Percentiles rank a stretch among this genome's conserved stretches.
phyloP scores from a whole-genome alignment of 1,139 yeast genomes.

The Arxiozyma slooffiae region DNA sequence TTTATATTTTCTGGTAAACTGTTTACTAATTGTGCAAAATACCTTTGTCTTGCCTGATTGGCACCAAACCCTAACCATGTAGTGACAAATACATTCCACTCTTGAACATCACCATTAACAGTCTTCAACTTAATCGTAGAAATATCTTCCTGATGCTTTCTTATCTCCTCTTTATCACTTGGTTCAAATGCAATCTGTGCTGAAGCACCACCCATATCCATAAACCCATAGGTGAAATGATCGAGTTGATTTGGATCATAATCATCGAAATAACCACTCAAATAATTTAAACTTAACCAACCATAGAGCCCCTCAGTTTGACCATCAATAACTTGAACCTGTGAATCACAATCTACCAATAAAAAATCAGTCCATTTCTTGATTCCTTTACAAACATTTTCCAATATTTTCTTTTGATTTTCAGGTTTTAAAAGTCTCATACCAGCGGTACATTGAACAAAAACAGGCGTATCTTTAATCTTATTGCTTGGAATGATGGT shows the following conservation, averaged over 20 bases:
- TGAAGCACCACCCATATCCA: constrained; percentile 91
- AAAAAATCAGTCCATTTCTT: constrained; percentile 42
- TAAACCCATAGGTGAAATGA: constrained; percentile 61
- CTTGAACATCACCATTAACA: constrained; percentile 50
- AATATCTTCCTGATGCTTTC: constrained; percentile 54
- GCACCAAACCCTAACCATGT: constrained; percentile 86
- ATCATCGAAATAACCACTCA: constrained; percentile 45
- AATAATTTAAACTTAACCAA: constrained; percentile 66
- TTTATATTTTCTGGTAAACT: constrained; percentile 36
- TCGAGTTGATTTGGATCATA: constrained; percentile 32
- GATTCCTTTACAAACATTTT: constrained; percentile 44
- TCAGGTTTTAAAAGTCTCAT: constrained; percentile 53
- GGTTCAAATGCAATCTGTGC: constrained; percentile 77
- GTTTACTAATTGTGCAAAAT: constrained; percentile 43
- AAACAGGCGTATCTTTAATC: constrained; percentile 54
- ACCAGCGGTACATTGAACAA: constrained; percentile 73
- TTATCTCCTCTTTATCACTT: constrained; percentile 40
- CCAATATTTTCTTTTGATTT: constrained; percentile 39
- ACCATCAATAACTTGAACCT: constrained; percentile 68
- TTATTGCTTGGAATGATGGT: constrained; percentile 46
- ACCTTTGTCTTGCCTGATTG: constrained; percentile 62
- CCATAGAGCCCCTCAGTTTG: constrained; percentile 75
- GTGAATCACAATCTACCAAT: constrained; percentile 47
- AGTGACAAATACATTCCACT: constrained; percentile 67
- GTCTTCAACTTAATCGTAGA: constrained; percentile 47